These are phyloP conservation scores for Samsoniella hepiali DNA, from an alignment of 2,329 filamentous ascomycete genomes.

Conservation along the genomic window DNA sequence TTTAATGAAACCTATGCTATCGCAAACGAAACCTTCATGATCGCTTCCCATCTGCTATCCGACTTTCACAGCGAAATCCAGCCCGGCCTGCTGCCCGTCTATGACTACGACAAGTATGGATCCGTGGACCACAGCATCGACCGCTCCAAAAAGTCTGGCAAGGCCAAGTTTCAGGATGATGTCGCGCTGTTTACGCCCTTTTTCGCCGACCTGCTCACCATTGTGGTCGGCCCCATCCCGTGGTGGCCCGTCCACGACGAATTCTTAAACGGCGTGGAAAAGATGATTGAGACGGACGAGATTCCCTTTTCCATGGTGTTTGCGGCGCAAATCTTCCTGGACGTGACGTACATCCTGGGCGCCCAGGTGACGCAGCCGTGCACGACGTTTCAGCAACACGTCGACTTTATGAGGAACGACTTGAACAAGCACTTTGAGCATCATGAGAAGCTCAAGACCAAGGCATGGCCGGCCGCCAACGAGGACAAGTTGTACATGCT, in stretches of 20 bases:
- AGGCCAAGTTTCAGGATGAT: conserved; percentile 35
- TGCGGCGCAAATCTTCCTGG: conserved; percentile 31
- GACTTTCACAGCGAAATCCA: conserved; percentile 26
- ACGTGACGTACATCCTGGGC: conserved; percentile 19
- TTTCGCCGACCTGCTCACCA: conserved; percentile 22
- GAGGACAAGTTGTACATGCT: neutral
- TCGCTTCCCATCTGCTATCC: conserved; percentile 24
- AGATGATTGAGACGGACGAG: conserved; percentile 28
- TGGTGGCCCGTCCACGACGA: conserved; percentile 28
- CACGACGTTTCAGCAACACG: neutral
- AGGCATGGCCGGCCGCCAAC: neutral
- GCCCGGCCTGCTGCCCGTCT: conserved; percentile 21
- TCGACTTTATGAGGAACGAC: neutral
- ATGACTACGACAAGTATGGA: conserved; percentile 27
- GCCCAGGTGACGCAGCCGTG: neutral
- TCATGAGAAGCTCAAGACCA: neutral
- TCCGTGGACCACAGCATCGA: conserved; percentile 29
- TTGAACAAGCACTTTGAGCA: neutral
- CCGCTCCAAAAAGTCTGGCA: conserved; percentile 27
- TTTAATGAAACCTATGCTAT: conserved; percentile 29
- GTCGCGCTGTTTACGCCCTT: conserved; percentile 30
- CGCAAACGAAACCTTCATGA: conserved; percentile 26
- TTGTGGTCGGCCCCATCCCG: conserved; percentile 17
- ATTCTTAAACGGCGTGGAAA: conserved; percentile 28
- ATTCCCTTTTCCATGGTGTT: conserved; percentile 30